phyloP scores from a whole-genome alignment of 768 basidiomycete species.

The Leucocoprinus sp. region DNA sequence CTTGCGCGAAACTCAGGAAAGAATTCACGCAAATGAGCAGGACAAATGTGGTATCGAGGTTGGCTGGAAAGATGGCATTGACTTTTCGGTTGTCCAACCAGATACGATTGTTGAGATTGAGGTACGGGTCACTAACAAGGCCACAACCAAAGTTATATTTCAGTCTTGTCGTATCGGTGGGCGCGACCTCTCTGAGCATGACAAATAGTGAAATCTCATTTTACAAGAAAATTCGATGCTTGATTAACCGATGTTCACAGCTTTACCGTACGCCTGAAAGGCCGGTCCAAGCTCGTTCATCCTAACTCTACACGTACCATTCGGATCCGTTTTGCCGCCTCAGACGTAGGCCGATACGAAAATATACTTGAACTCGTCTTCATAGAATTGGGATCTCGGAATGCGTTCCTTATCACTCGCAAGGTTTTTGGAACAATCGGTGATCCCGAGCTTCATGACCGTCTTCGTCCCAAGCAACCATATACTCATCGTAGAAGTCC shows the following conservation, averaged over 20 bases:
- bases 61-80: constrained; percentile 28
- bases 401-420: constrained; percentile 41
- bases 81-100: constrained; percentile 39
- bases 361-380: constrained; percentile 44
- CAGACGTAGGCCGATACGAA: constrained; percentile 35
- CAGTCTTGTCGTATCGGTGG: constrained; percentile 18
- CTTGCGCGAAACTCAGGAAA: constrained; percentile 21
- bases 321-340: constrained; percentile 24
- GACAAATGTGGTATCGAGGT: constrained; percentile 42
- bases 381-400: constrained; percentile 21
- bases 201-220: constrained; percentile 17
- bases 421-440: constrained; percentile 40
- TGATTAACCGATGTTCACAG: constrained; percentile 15
- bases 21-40: constrained; percentile 31
- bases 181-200: constrained; percentile 17
- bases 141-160: constrained; percentile 14
- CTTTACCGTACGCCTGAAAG: constrained; percentile 26
- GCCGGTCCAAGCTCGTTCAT: constrained; percentile 21
- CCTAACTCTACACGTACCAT: constrained; percentile 20
- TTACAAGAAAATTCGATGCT: background rate
- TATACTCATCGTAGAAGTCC: constrained; percentile 25
- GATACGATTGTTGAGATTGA: constrained; percentile 21
- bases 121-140: constrained; percentile 20
- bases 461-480: constrained; percentile 35
- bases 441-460: constrained; percentile 38